Base-by-base conservation (phyloP, 139 green algal species). In the Asterochloris erici region DNA sequence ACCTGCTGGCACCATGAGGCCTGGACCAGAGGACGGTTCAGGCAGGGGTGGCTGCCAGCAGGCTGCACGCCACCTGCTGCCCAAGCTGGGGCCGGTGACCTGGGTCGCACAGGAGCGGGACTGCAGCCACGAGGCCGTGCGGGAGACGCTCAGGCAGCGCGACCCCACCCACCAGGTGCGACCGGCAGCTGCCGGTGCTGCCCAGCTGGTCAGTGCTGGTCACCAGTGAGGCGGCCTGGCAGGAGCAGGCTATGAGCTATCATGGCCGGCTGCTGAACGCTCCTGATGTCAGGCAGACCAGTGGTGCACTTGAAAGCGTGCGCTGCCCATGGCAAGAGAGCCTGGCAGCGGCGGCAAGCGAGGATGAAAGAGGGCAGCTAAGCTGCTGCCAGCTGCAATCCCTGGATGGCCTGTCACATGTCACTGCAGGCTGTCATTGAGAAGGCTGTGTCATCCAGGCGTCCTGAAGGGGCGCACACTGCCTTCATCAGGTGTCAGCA, bases 391-490 rank as follows among this genome's bases (percentile, higher is more conserved):
- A 54, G 38, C 38, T 54, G 38, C 38, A 54, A 54, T 54, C 38
- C 6, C 77, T 47, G 77, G 12, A 63, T 63, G 28, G 17, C 28
- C 28, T 79, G 19, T n/a, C 74, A 68, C 29, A 68, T 29, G 28
- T 24, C 28, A 79, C 12, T 28, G 15, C 28, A 27, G n/a, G 27
- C 47, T 83, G 26, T 82, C 86, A 38, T 73, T 92, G 81, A 21
- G 78, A 23, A 90, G 88, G 90, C 85, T 74, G 68, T 94, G 90
- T 84, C 89, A 77, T 0, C 86, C 92, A 68, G 70, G 87, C 62
- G 82, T 87, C 0, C 47, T 91, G 73, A 69, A 91, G 77, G 23
- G 77, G n/a, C 14, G 38, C 38, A 54, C 38, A 10, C 38, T 90
- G 68, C 61, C 91, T 0, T 66, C 73, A 27, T 54, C 63, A 19